These are phyloP conservation scores for Citrullus amarus DNA, from an alignment of 306 rosid genomes.

Conservation along the genomic window DNA sequence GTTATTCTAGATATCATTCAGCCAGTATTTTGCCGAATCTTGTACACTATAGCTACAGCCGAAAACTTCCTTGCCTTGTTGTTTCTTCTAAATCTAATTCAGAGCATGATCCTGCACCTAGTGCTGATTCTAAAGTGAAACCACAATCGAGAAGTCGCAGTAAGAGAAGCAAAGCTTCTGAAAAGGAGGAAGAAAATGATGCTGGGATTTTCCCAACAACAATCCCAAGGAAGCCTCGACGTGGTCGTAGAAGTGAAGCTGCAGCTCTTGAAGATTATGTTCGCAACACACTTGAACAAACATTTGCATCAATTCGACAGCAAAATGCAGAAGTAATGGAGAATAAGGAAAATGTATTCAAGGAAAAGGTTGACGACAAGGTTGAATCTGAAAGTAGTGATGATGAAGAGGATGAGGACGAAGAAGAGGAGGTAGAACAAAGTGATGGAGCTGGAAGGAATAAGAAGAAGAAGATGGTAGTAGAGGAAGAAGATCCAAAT, in stretches of 20 bases:
- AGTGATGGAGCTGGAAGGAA: slow-evolving; percentile 5
- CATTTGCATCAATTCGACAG: slow-evolving; percentile 51
- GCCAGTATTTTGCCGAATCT: slow-evolving; percentile 14
- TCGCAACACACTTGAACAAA: slow-evolving; percentile 40
- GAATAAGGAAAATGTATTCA: slow-evolving; percentile 36
- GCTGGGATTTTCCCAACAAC: slow-evolving; percentile 22
- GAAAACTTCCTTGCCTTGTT: slow-evolving; percentile 26
- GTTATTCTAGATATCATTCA: slow-evolving; percentile 8
- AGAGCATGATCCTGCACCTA: slow-evolving; percentile 23
- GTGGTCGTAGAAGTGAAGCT: slow-evolving; percentile 77
- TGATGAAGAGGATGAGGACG: slow-evolving; percentile 11
- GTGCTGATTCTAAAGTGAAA: slow-evolving; percentile 14
- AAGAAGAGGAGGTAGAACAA: slow-evolving; percentile 12
- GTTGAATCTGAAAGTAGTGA: slow-evolving; percentile 8
- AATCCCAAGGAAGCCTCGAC: slow-evolving; percentile 61
- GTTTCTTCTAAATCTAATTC: slow-evolving; percentile 29
- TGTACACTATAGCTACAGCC: slow-evolving; percentile 8
- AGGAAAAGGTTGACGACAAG: slow-evolving; percentile 22
- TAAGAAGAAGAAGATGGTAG: slow-evolving; percentile 42
- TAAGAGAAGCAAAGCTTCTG: slow-evolving; percentile 10
- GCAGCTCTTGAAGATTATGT: slow-evolving; percentile 59
- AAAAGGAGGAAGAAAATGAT: slow-evolving; percentile 12
- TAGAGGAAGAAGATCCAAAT: slow-evolving; percentile 65
- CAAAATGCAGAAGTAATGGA: slow-evolving; percentile 35
- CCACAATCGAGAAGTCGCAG: slow-evolving; percentile 12